phyloP scores from a whole-genome alignment of 768 basidiomycete species.

The Leccinum boreale region DNA sequence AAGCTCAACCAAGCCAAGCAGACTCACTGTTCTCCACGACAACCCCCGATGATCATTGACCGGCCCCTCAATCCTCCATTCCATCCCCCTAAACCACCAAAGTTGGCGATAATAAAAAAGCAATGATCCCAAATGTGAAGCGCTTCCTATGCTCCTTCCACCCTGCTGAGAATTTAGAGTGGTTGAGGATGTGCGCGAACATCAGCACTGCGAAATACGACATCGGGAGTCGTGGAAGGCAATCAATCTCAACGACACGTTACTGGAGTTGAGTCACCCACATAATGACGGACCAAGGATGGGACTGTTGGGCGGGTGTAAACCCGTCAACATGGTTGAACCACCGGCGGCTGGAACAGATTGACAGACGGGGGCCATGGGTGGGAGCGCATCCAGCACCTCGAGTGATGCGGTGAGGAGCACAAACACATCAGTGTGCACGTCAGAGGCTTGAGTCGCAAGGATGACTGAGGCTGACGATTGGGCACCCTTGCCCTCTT shows the following conservation, averaged over 20 bases:
- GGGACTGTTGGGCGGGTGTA: slow-evolving; percentile 53
- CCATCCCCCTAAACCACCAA: slow-evolving; percentile 92
- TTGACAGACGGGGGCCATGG: slow-evolving; percentile 22
- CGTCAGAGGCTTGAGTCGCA: no score
- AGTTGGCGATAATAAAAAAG: slow-evolving; percentile 65
- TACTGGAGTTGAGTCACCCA: slow-evolving; percentile 37
- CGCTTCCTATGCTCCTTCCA: slow-evolving; percentile 62
- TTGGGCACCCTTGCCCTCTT: no score
- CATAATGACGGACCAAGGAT: slow-evolving; percentile 95
- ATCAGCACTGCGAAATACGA: slow-evolving; percentile 96
- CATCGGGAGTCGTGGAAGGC: slow-evolving; percentile 69
- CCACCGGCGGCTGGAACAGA: no score
- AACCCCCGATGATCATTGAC: slow-evolving; percentile 77
- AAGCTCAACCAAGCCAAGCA: neutral
- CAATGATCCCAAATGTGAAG: slow-evolving; percentile 65
- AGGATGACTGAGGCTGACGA: no score
- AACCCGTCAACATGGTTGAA: neutral
- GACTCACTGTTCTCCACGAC: slow-evolving; percentile 64
- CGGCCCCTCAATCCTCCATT: slow-evolving; percentile 91
- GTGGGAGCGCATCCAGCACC: no score
- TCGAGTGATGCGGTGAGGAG: no score
- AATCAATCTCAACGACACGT: neutral
- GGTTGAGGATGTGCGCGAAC: slow-evolving; percentile 87
- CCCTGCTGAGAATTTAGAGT: slow-evolving; percentile 83
- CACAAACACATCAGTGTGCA: no score